These are phyloP conservation scores for Flaveria robusta DNA, from an alignment of 129 eudicot species.

Conservation along the genomic window DNA sequence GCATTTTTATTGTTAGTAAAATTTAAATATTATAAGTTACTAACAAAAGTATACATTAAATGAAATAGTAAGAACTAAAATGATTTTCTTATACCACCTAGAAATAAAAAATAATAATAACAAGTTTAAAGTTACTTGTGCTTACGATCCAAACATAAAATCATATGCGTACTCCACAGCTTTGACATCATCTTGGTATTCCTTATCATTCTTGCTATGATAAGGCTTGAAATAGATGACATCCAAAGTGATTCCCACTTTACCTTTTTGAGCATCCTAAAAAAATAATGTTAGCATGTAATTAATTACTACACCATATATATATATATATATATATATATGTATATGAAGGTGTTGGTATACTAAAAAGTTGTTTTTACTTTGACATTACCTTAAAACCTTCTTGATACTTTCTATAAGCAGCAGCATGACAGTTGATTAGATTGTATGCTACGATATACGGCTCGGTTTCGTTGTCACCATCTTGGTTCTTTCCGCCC, in stretches of 20 bases:
- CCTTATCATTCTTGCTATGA: neutral
- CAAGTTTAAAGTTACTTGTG: neutral
- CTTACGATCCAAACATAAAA: slow-evolving; percentile 42
- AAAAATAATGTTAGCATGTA: neutral
- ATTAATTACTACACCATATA: neutral
- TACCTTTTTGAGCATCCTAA: slow-evolving; percentile 35
- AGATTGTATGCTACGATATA: slow-evolving; percentile 43
- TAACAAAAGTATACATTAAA: too few species aligned
- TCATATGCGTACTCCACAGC: slow-evolving; percentile 34
- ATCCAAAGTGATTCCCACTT: slow-evolving; percentile 37
- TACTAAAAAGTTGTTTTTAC: neutral
- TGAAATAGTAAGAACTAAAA: too few species aligned
- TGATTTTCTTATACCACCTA: neutral
- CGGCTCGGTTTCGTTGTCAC: slow-evolving; percentile 45
- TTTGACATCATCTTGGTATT: neutral
- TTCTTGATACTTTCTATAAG: slow-evolving; percentile 20
- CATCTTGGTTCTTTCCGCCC: slow-evolving; percentile 21
- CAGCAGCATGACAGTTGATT: slow-evolving; percentile 48
- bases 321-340: too few species aligned
- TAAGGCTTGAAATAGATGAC: slow-evolving; percentile 23
- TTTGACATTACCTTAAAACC: neutral
- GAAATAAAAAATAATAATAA: too few species aligned
- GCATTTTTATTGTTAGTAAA: too few species aligned
- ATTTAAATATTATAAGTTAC: too few species aligned
- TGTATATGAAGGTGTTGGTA: neutral